A percentile compares a stretch with the other conserved stretches of the same genome.
Conservation (phyloP, 805 yeast species). For the Lipomyces spencermartinsiae region DNA sequence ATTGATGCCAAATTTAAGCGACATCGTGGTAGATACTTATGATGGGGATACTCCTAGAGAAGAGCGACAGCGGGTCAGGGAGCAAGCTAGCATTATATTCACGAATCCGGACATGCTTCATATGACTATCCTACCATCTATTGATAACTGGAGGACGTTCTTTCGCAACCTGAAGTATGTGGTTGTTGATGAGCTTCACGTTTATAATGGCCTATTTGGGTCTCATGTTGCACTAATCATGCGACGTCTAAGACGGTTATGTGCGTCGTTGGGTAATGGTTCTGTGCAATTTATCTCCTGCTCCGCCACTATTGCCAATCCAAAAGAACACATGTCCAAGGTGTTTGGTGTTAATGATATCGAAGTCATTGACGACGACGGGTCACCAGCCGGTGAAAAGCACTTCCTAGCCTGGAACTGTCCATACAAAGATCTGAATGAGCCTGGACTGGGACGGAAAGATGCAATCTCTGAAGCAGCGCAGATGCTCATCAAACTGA, state of each 20-base stretch:
- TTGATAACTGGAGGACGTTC: slow-evolving; percentile 71
- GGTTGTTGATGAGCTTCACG: slow-evolving; percentile 81
- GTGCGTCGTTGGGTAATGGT: slow-evolving; percentile 59
- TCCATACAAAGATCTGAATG: slow-evolving; percentile 66
- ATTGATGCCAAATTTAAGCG: slow-evolving; percentile 54
- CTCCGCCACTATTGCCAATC: slow-evolving; percentile 88
- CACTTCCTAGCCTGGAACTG: slow-evolving; percentile 85
- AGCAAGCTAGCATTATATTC: slow-evolving; percentile 77
- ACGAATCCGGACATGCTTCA: slow-evolving; percentile 97
- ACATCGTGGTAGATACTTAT: slow-evolving; percentile 69
- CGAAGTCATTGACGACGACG: slow-evolving; percentile 73
- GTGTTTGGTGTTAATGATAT: slow-evolving; percentile 70
- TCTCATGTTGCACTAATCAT: slow-evolving; percentile 87
- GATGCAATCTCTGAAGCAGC: slow-evolving; percentile 80
- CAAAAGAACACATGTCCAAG: slow-evolving; percentile 70
- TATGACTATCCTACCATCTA: slow-evolving; percentile 76
- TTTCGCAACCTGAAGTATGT: slow-evolving; percentile 69
- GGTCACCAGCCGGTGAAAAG: slow-evolving; percentile 85
- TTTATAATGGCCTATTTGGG: slow-evolving; percentile 89
- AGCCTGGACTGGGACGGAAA: slow-evolving; percentile 65
- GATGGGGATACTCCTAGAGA: slow-evolving; percentile 89
- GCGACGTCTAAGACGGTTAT: slow-evolving; percentile 75
- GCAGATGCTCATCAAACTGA: slow-evolving; percentile 67
- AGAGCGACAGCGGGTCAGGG: slow-evolving; percentile 60
- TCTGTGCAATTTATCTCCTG: slow-evolving; percentile 77